Base-by-base conservation (phyloP, 1,139 yeast genomes). In the Lodderomyces orthopsilosis region DNA sequence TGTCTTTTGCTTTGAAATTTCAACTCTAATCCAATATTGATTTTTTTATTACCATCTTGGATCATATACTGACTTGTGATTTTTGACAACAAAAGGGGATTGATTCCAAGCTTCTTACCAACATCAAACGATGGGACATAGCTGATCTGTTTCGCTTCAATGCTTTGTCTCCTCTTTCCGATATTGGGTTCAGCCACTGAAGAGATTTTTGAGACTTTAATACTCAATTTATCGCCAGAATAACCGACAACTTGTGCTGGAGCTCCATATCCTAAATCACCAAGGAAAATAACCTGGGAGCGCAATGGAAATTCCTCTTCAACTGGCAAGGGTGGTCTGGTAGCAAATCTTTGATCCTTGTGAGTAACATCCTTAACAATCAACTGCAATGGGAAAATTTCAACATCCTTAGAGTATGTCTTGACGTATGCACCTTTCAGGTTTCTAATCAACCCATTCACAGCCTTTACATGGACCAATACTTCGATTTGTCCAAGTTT, bases 191-290 rank as follows among this genome's bases (percentile, higher is more conserved):
- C 90, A 14, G 74, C 65, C 38, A 68, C 68, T 3, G 71, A 58
- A 34, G 73, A 70, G 45, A 76, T 76, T 56, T 80, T 77, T 37
- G 75, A 69, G 27, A 72, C 68, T 44, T 68, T 65, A 17, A 85
- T 77, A 41, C 81, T 75, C 44, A 84, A 63, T 46, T 78, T 79
- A 23, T 71, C 73, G 18, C 70, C 73, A 35, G 77, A 70, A 49
- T 80, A 77, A 0, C 88, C 95, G 41, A 75, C 80, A 40, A 93
- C 78, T 19, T 74, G 74, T 12, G 94, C 91, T 41, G 95, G 85
- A 22, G 89, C 77, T 40, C 98, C 98, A 59, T 88, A 93, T 2
- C 91, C 95, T 65, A 82, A 81, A 33, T 85, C 90, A 34, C 98
- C 96, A 49, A 93, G 70, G 59, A 88, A 88, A n/a, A 91, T 78